phyloP scores from a whole-genome alignment of 1,284 basidiomycete genomes.

The Schizopora paradoxa region DNA sequence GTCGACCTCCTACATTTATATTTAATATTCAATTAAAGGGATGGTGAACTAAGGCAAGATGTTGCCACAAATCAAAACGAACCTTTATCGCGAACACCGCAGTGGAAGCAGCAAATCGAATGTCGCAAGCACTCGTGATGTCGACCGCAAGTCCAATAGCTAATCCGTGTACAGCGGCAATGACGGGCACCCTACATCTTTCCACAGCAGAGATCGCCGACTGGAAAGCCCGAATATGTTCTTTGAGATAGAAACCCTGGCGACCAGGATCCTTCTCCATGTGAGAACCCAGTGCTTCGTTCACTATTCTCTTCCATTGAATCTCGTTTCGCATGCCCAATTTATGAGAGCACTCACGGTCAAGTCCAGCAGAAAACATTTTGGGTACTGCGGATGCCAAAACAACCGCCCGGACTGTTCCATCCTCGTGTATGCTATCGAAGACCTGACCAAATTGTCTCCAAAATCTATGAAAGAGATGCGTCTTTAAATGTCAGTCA shows the following conservation, averaged over 20 bases:
- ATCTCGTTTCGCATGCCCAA: constrained; percentile 2
- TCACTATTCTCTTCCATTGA: constrained; percentile 11
- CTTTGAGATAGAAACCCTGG: constrained; percentile 43
- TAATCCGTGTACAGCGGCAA: constrained; percentile 77
- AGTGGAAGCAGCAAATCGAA: constrained; percentile 67
- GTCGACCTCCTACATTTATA: constrained; percentile 70
- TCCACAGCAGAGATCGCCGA: constrained; percentile 66
- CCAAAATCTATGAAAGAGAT: constrained; percentile 57
- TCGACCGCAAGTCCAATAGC: constrained; percentile 76
- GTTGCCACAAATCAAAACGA: constrained; percentile 13
- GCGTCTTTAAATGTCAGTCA: constrained; percentile 3
- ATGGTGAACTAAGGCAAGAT: background rate
- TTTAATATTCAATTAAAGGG: background rate
- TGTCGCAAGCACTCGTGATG: constrained; percentile 76
- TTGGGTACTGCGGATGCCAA: constrained; percentile 66
- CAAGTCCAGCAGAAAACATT: constrained; percentile 77
- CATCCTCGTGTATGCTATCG: constrained; percentile 48
- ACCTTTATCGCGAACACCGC: constrained; percentile 77
- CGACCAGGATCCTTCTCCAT: constrained; percentile 46
- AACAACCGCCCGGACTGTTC: constrained; percentile 65
- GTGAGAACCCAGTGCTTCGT: constrained; percentile 21
- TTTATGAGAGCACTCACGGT: constrained; percentile 46
- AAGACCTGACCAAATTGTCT: constrained; percentile 60
- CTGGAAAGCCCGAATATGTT: constrained; percentile 65
- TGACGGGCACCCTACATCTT: constrained; percentile 77